Evolutionary conservation across 306 rosid species (phyloP).

Genomic region (Lathyrus oleraceus): DNA sequence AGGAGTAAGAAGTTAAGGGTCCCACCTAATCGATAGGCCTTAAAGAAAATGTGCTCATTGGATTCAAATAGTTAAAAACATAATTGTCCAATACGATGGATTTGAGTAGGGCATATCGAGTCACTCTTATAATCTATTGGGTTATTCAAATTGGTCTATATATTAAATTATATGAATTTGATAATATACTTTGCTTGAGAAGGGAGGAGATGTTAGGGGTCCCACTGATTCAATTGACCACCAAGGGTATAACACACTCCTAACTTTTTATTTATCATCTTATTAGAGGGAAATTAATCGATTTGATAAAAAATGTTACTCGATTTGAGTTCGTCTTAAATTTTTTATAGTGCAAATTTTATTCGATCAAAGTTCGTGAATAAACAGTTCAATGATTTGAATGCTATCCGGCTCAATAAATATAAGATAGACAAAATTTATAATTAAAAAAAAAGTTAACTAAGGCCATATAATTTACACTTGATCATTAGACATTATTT

Average conservation of each 20-base stretch:
- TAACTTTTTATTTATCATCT: too few relatives aligned
- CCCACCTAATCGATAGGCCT: constrained; percentile 24
- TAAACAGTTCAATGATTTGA: too few relatives aligned
- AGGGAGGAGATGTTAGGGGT: constrained; percentile 43
- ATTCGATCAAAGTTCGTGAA: too few relatives aligned
- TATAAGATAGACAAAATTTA: too few relatives aligned
- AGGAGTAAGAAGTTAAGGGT: constrained; percentile 16
- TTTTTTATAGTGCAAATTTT: too few relatives aligned
- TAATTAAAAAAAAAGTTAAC: too few relatives aligned
- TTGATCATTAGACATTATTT: too few relatives aligned
- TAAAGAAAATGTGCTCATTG: not conserved
- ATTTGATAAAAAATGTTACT: too few relatives aligned
- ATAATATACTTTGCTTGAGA: constrained; percentile 50
- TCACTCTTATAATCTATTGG: not conserved
- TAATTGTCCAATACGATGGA: not conserved
- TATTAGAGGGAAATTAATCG: too few relatives aligned
- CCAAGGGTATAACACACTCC: not conserved
- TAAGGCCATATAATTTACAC: too few relatives aligned
- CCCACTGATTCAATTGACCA: constrained; percentile 27
- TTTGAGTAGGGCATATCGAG: not conserved
- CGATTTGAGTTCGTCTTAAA: too few relatives aligned
- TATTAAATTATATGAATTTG: not conserved
- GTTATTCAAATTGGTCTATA: constrained; percentile 7
- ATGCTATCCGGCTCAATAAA: too few relatives aligned
- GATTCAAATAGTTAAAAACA: not conserved